Evolutionary conservation across 1,284 basidiomycete species (phyloP).

Genomic region (Cryptococcus wingfieldii): DNA sequence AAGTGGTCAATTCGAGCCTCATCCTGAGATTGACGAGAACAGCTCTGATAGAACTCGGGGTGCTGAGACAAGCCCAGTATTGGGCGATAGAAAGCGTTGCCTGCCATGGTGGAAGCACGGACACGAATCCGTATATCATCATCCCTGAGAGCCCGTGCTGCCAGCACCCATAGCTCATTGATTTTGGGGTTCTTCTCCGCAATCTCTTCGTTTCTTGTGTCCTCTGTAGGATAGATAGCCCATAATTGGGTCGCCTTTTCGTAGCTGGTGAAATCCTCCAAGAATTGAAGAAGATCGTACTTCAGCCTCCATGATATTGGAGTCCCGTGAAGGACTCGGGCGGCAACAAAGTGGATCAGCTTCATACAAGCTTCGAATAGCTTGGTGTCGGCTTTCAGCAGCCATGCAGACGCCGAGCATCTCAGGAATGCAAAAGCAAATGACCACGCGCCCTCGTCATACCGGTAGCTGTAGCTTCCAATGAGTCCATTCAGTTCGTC

Average conservation of each 20-base stretch:
- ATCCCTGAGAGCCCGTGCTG: slow-evolving; percentile 54
- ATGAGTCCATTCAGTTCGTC: slow-evolving; percentile 58
- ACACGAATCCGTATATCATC: slow-evolving; percentile 81
- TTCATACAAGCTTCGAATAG: slow-evolving; percentile 53
- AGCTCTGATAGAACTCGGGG: slow-evolving; percentile 22
- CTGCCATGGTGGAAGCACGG: slow-evolving; percentile 62
- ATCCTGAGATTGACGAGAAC: slow-evolving; percentile 17
- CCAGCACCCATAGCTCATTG: background rate
- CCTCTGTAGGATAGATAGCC: slow-evolving; percentile 6
- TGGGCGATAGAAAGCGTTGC: slow-evolving; percentile 44
- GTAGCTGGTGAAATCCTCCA: slow-evolving; percentile 60
- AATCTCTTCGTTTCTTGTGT: slow-evolving; percentile 16
- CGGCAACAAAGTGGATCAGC: slow-evolving; percentile 58
- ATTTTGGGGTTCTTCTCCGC: slow-evolving; percentile 25
- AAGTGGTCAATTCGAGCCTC: slow-evolving; percentile 57
- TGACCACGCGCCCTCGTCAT: slow-evolving; percentile 57
- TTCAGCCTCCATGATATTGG: slow-evolving; percentile 63
- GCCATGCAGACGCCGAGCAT: slow-evolving; percentile 65
- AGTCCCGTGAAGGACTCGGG: slow-evolving; percentile 22
- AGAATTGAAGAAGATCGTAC: slow-evolving; percentile 61
- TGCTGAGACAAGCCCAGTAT: slow-evolving; percentile 20
- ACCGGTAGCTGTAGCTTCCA: slow-evolving; percentile 57
- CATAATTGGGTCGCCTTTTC: slow-evolving; percentile 53
- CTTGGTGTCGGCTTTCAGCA: slow-evolving; percentile 47
- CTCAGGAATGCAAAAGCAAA: slow-evolving; percentile 62